A percentile compares a stretch with the other conserved stretches of the same genome.
These are phyloP conservation scores for Hymenoscyphus albidus DNA, from an alignment of 2,329 filamentous ascomycete genomes.

Conservation along the genomic window DNA sequence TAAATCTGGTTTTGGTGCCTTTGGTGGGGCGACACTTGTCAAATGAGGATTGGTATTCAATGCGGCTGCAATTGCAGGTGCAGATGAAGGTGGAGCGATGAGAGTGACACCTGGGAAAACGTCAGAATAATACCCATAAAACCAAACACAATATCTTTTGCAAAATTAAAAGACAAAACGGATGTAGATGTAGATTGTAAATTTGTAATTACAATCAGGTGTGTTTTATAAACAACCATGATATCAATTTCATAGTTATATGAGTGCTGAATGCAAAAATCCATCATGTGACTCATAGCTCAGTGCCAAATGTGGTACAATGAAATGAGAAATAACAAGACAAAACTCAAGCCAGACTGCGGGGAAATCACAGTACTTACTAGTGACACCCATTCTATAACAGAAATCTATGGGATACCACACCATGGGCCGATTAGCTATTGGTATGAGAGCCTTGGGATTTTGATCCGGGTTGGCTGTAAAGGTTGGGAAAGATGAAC, in stretches of 20 bases:
- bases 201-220: neutral
- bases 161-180: neutral
- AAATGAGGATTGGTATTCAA: slow-evolving; percentile 75
- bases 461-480: slow-evolving; percentile 76
- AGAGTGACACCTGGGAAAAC: slow-evolving; percentile 53
- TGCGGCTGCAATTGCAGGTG: slow-evolving; percentile 63
- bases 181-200: neutral
- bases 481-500: slow-evolving; percentile 77
- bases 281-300: neutral
- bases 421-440: slow-evolving; percentile 83
- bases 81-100: slow-evolving; percentile 61
- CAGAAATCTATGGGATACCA: slow-evolving; percentile 88
- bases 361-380: slow-evolving; percentile 43
- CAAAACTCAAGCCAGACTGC: neutral
- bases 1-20: slow-evolving; percentile 55
- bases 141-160: neutral
- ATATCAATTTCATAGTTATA: neutral
- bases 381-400: slow-evolving; percentile 73
- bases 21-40: slow-evolving; percentile 67
- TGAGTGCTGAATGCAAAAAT: neutral
- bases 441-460: slow-evolving; percentile 76
- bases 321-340: neutral
- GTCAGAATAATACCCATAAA: slow-evolving; percentile 14
- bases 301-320: neutral
- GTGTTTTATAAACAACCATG: neutral